Conservation (phyloP, 2,329 filamentous ascomycete species). For the Fragosphaeria purpurea region DNA sequence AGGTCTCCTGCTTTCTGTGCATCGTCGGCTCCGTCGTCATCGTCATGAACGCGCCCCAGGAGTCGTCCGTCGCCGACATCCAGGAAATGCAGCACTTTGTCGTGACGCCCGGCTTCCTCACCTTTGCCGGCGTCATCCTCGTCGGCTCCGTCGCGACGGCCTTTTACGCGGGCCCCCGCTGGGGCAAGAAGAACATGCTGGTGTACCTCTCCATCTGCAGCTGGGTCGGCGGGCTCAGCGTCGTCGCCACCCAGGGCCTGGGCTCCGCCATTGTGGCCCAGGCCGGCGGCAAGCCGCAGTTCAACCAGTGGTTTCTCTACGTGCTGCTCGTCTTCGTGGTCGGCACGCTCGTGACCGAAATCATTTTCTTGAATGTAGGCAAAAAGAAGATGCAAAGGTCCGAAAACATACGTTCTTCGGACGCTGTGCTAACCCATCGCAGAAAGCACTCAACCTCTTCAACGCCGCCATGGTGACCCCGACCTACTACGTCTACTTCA, state of each 20-base stretch:
- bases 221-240: conserved; percentile 84
- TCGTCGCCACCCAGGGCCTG: conserved; percentile 87
- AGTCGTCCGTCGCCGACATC: conserved; percentile 77
- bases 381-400: no score
- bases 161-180: conserved; percentile 73
- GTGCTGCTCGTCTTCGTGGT: conserved; percentile 86
- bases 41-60: conserved; percentile 80
- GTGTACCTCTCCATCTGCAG: conserved; percentile 96
- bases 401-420: conserved; percentile 14
- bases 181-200: conserved; percentile 94
- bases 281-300: conserved; percentile 71
- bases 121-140: conserved; percentile 74
- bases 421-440: conserved; percentile 14
- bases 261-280: conserved; percentile 87
- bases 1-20: conserved; percentile 91
- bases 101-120: conserved; percentile 75
- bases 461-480: conserved; percentile 95
- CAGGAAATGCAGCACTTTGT: conserved; percentile 88
- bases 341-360: conserved; percentile 80
- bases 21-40: conserved; percentile 91
- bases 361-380: conserved; percentile 88
- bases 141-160: conserved; percentile 62
- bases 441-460: conserved; percentile 98
- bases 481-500: conserved; percentile 98
- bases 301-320: conserved; percentile 96